phyloP scores from a whole-genome alignment of 192 early-diverging fungal species.

The Anaeromyces robustus region DNA sequence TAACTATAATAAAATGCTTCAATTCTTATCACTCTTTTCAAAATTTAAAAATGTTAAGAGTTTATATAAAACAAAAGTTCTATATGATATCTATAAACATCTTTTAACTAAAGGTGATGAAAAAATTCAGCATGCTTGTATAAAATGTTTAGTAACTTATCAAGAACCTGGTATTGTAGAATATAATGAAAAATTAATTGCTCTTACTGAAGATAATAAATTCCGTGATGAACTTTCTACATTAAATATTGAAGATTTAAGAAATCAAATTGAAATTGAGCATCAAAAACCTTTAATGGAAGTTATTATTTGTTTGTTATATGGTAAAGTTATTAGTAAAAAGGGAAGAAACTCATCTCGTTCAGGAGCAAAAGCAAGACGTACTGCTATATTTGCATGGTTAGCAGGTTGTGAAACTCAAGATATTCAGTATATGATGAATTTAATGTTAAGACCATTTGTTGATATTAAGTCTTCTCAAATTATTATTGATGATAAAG shows the following conservation, averaged over 20 bases:
- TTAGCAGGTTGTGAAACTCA: slow-evolving; percentile 42
- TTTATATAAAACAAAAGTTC: slow-evolving; percentile 24
- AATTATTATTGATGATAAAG: neutral
- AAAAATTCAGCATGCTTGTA: slow-evolving; percentile 55
- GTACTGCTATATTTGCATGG: slow-evolving; percentile 70
- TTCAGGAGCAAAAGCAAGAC: slow-evolving; percentile 48
- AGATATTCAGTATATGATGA: slow-evolving; percentile 57
- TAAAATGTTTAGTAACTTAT: slow-evolving; percentile 78
- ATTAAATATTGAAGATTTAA: slow-evolving; percentile 40
- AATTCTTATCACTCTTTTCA: slow-evolving; percentile 46
- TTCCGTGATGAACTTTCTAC: slow-evolving; percentile 84
- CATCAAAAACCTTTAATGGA: slow-evolving; percentile 22
- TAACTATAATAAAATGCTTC: slow-evolving; percentile 11
- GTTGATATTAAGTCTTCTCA: slow-evolving; percentile 3
- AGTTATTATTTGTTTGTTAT: slow-evolving; percentile 37
- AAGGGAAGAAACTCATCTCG: slow-evolving; percentile 57
- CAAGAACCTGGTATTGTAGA: slow-evolving; percentile 44
- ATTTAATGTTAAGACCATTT: slow-evolving; percentile 74
- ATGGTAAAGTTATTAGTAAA: slow-evolving; percentile 74
- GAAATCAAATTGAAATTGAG: slow-evolving; percentile 48
- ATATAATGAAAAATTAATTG: slow-evolving; percentile 62
- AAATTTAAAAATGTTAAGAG: slow-evolving; percentile 46
- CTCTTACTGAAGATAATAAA: slow-evolving; percentile 62
- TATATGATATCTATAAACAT: slow-evolving; percentile 50
- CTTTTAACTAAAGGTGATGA: slow-evolving; percentile 69